These are phyloP conservation scores for Kuraishia floccosa DNA, from an alignment of 805 yeast species.

Conservation along the genomic window DNA sequence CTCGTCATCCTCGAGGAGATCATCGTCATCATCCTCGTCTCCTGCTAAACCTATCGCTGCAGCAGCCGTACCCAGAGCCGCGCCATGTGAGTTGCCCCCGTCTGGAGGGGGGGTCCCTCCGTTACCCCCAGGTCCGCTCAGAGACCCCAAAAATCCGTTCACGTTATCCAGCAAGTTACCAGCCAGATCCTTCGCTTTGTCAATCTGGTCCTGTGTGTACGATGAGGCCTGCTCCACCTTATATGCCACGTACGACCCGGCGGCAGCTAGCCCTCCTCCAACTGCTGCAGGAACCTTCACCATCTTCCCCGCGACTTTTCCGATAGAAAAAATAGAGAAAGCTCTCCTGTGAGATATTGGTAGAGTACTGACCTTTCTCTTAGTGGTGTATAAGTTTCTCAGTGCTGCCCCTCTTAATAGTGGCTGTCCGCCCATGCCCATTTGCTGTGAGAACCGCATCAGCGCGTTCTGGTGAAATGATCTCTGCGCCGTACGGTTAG, in stretches of 20 bases:
- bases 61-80: constrained; percentile 45
- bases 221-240: constrained; percentile 80
- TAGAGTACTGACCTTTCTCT: too few species aligned
- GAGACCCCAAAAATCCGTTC: constrained; percentile 27
- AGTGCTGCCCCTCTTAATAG: too few species aligned
- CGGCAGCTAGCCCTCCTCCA: constrained; percentile 91
- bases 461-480: too few species aligned
- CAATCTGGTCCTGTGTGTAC: constrained; percentile 58
- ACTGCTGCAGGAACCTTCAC: constrained; percentile 66
- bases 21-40: constrained; percentile 40
- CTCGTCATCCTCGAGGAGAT: constrained; percentile 26
- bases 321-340: constrained; percentile 14
- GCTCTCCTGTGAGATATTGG: not conserved
- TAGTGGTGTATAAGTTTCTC: too few species aligned
- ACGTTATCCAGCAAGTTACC: constrained; percentile 39
- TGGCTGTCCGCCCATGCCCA: too few species aligned
- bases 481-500: too few species aligned
- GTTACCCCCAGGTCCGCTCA: constrained; percentile 16
- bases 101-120: constrained; percentile 15
- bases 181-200: constrained; percentile 50
- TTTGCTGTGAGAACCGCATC: too few species aligned
- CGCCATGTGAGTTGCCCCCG: constrained; percentile 17
- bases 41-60: constrained; percentile 26
- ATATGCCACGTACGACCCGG: constrained; percentile 85
- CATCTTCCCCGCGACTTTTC: constrained; percentile 43